Conservation (phyloP, 1,284 basidiomycete species). For the Ceratobasidium sp. region DNA sequence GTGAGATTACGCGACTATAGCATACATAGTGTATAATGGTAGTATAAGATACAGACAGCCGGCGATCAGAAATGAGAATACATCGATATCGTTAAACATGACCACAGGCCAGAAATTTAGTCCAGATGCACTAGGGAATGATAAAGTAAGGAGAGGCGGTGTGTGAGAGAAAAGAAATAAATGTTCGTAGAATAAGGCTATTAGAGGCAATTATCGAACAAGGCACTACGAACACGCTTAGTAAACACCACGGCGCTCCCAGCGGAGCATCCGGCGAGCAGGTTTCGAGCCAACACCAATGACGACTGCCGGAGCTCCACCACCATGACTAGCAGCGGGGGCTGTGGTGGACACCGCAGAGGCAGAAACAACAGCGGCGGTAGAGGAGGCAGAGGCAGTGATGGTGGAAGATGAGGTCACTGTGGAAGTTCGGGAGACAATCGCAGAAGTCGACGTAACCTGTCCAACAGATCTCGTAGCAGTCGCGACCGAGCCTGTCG, state of each 20-base stretch:
- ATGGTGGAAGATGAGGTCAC: background rate
- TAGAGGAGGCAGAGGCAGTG: background rate
- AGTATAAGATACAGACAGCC: constrained; percentile 11
- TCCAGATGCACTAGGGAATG: too few species aligned
- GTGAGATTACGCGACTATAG: background rate
- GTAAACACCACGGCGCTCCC: constrained; percentile 24
- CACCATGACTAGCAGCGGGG: background rate
- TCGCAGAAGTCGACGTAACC: background rate
- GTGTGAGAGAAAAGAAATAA: background rate
- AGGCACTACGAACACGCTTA: too few species aligned
- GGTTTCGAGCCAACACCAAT: constrained; percentile 16
- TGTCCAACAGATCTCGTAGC: background rate
- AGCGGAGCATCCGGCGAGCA: constrained; percentile 35
- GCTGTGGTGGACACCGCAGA: background rate
- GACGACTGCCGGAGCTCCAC: constrained; percentile 14
- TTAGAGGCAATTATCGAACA: too few species aligned
- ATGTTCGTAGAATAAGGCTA: background rate
- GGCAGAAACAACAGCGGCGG: background rate
- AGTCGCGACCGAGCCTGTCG: background rate
- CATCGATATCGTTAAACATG: too few species aligned
- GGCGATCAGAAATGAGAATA: background rate
- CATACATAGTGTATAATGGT: background rate
- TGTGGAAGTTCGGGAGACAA: background rate
- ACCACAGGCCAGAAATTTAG: too few species aligned
- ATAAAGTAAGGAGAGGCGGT: background rate